Evolutionary conservation across 306 rosid genomes (phyloP).

Genomic region (Cucurbita ficifolia): DNA sequence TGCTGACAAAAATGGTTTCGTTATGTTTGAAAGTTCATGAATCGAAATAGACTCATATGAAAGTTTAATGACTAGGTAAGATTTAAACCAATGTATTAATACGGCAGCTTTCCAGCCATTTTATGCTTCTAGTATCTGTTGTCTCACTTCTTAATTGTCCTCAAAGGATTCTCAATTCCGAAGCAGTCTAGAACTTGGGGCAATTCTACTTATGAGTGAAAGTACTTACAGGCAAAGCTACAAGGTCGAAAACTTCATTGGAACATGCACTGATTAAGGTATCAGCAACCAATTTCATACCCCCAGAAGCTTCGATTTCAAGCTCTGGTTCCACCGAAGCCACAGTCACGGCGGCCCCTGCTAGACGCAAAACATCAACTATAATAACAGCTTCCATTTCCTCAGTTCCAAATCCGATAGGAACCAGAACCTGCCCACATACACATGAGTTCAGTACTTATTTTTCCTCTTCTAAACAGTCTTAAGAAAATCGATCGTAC

Average conservation of each 20-base stretch:
- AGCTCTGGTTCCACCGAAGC: conserved; percentile 84
- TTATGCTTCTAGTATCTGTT: neutral
- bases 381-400: conserved; percentile 94
- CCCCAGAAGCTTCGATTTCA: conserved; percentile 58
- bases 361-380: conserved; percentile 73
- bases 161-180: neutral
- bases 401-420: conserved; percentile 82
- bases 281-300: conserved; percentile 70
- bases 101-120: neutral
- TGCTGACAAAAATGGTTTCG: neutral
- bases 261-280: conserved; percentile 47
- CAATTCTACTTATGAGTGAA: neutral
- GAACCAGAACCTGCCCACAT: conserved; percentile 50
- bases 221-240: conserved; percentile 73
- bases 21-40: neutral
- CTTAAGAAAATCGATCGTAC: neutral
- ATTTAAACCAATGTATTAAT: neutral
- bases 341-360: conserved; percentile 83
- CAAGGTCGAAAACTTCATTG: conserved; percentile 57
- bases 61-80: neutral
- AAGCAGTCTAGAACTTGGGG: neutral
- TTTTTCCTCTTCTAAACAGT: neutral
- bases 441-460: neutral
- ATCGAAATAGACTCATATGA: neutral
- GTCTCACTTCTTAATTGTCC: neutral